Conservation (phyloP, 2,329 filamentous ascomycete species). For the Fusarium palustre region DNA sequence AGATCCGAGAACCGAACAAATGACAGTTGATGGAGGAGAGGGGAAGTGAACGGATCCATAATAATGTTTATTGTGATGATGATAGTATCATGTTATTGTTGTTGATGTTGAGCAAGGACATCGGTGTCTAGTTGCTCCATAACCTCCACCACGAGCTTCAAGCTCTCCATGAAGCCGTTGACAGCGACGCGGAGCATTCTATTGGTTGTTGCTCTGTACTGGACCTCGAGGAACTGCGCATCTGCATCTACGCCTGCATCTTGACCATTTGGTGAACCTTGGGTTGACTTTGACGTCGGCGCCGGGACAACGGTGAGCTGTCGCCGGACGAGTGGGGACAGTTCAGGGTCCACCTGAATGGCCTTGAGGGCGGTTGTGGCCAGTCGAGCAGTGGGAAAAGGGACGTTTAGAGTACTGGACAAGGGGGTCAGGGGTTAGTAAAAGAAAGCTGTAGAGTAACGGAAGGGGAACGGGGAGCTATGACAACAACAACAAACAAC, state of each 20-base stretch:
- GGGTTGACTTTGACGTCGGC: slow-evolving; percentile 40
- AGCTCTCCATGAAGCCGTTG: slow-evolving; percentile 94
- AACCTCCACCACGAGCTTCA: slow-evolving; percentile 85
- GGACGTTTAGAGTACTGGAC: slow-evolving; percentile 76
- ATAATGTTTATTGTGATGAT: slow-evolving; percentile 21
- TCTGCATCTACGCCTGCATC: slow-evolving; percentile 32
- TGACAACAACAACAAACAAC: slow-evolving; percentile 32
- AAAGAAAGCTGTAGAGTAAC: slow-evolving; percentile 1
- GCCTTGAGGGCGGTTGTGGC: slow-evolving; percentile 80
- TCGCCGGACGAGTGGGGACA: slow-evolving; percentile 85
- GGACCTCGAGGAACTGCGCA: slow-evolving; percentile 71
- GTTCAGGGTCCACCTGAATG: slow-evolving; percentile 86
- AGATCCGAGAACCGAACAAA: not conserved
- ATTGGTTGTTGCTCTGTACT: slow-evolving; percentile 91
- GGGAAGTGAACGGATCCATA: not conserved
- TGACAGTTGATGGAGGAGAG: not conserved
- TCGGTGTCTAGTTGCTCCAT: slow-evolving; percentile 93
- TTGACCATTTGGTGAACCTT: slow-evolving; percentile 32
- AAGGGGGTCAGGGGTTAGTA: slow-evolving; percentile 32
- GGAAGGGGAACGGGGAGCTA: slow-evolving; percentile 5
- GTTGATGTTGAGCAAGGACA: slow-evolving; percentile 65
- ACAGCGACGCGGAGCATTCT: slow-evolving; percentile 96
- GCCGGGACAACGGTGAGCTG: slow-evolving; percentile 69
- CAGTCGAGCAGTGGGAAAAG: slow-evolving; percentile 83
- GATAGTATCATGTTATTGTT: slow-evolving; percentile 28